Percentiles rank a stretch among this genome's conserved stretches.
Evolutionary conservation across 2,329 filamentous ascomycete species (phyloP).

Genomic region (Aspergillus sp.): DNA sequence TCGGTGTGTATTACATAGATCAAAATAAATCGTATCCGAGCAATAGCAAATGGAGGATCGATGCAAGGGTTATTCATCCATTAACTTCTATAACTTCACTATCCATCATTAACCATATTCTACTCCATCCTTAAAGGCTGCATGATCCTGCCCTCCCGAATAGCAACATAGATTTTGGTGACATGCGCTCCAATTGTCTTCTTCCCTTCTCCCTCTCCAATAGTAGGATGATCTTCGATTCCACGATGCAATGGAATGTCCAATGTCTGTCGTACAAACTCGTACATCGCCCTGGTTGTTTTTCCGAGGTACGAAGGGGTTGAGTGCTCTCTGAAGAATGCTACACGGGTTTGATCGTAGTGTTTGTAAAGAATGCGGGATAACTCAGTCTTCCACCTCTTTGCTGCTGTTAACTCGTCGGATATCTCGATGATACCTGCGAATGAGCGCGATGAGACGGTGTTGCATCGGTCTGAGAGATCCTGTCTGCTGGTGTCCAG

Average conservation of each 20-base stretch:
- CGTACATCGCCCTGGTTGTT: conserved; percentile 28
- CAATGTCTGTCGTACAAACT: conserved; percentile 29
- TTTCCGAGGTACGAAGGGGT: conserved; percentile 21
- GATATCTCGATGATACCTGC: too few relatives aligned
- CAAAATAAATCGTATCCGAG: too few relatives aligned
- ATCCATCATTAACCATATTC: too few relatives aligned
- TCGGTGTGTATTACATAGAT: too few relatives aligned
- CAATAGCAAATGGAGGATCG: too few relatives aligned
- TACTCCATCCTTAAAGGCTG: too few relatives aligned
- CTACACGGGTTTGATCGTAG: conserved; percentile 9
- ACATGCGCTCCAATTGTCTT: conserved; percentile 19
- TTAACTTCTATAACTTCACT: too few relatives aligned
- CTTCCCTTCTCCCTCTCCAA: conserved; percentile 1
- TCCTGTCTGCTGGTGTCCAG: conserved; percentile 4
- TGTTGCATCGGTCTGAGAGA: conserved; percentile 7
- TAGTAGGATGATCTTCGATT: conserved; percentile 22
- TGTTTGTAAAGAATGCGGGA: not conserved
- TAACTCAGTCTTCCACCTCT: too few relatives aligned
- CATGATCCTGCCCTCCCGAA: conserved; percentile 19
- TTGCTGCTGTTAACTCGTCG: too few relatives aligned
- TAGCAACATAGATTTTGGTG: conserved; percentile 19
- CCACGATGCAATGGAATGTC: conserved; percentile 28
- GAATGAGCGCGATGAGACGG: not conserved
- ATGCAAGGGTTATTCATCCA: too few relatives aligned
- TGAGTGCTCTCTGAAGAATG: conserved; percentile 9